phyloP scores from a whole-genome alignment of 2,329 filamentous ascomycete species.

The Exserohilum rostratum region DNA sequence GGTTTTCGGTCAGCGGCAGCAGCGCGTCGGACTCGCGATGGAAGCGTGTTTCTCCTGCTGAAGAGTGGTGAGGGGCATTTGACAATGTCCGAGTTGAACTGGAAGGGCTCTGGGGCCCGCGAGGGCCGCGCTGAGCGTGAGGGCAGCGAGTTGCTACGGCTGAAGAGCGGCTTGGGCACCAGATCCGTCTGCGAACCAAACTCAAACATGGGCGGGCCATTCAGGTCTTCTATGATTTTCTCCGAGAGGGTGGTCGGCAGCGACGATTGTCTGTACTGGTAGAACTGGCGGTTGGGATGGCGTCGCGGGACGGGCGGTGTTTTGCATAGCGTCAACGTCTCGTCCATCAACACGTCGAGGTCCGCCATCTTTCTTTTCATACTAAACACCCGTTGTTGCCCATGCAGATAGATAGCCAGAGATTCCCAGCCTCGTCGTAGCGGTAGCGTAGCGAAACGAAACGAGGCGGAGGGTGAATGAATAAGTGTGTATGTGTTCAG shows the following conservation, averaged over 20 bases:
- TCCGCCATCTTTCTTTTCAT: constrained; percentile 19
- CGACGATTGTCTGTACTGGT: constrained; percentile 20
- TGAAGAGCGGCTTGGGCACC: constrained; percentile 37
- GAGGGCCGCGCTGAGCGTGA: constrained; percentile 8
- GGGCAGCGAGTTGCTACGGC: constrained; percentile 23
- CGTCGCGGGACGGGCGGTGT: constrained; percentile 25
- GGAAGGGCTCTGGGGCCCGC: constrained; percentile 20
- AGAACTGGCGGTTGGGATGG: constrained; percentile 22
- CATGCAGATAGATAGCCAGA: not conserved
- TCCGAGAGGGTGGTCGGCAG: constrained; percentile 15
- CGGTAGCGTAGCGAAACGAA: constrained; percentile 1
- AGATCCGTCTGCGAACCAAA: constrained; percentile 20
- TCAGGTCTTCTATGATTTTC: constrained; percentile 13
- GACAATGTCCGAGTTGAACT: constrained; percentile 24
- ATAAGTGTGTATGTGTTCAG: constrained; percentile 1
- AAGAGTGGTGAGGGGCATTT: constrained; percentile 29
- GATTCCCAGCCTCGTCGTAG: constrained; percentile 12
- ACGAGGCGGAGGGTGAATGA: not conserved
- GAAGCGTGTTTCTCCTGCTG: constrained; percentile 26
- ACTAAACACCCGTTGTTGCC: constrained; percentile 2
- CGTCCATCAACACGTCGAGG: constrained; percentile 19
- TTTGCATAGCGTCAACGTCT: constrained; percentile 18
- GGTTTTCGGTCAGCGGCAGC: constrained; percentile 23
- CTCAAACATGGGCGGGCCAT: constrained; percentile 14
- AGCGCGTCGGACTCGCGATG: constrained; percentile 26